Percentiles rank a stretch among this genome's conserved stretches.
Conservation (phyloP, 495 filamentous ascomycete genomes). For the Apiosordaria backusii region DNA sequence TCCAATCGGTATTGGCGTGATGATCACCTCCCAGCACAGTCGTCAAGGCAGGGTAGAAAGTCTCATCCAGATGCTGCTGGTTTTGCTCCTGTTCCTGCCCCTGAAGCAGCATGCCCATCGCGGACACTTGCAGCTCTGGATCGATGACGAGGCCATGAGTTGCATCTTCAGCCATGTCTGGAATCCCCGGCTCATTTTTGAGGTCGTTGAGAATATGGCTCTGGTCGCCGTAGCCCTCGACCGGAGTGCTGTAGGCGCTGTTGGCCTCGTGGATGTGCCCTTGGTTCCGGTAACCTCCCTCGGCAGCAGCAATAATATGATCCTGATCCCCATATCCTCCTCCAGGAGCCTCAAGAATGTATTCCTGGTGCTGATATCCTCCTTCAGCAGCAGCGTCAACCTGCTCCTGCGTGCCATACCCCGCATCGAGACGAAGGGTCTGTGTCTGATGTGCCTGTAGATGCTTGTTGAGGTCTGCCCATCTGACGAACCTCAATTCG, state of each 20-base stretch:
- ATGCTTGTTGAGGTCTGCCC: constrained; percentile 66
- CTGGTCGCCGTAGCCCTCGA: not conserved
- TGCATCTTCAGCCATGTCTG: not conserved
- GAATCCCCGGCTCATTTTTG: not conserved
- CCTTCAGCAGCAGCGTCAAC: not conserved
- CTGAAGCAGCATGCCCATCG: not conserved
- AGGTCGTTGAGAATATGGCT: not conserved
- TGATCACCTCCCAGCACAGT: not conserved
- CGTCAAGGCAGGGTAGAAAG: not conserved
- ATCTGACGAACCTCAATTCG: constrained; percentile 56
- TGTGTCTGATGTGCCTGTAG: constrained; percentile 36
- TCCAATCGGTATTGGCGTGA: not conserved
- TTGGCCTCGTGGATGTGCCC: not conserved
- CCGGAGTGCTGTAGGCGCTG: not conserved
- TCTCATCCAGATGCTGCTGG: not conserved
- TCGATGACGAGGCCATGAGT: constrained; percentile 17
- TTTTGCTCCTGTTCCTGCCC: not conserved
- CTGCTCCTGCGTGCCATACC: not conserved
- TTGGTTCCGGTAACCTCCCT: not conserved
- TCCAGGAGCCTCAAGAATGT: not conserved
- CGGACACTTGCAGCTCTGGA: constrained; percentile 12
- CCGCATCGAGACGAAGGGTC: not conserved
- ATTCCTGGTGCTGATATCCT: not conserved
- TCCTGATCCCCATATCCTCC: not conserved
- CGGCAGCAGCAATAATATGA: not conserved